These are phyloP conservation scores for Botrytis cinerea DNA, from an alignment of 2,329 filamentous ascomycete species.

Conservation along the genomic window DNA sequence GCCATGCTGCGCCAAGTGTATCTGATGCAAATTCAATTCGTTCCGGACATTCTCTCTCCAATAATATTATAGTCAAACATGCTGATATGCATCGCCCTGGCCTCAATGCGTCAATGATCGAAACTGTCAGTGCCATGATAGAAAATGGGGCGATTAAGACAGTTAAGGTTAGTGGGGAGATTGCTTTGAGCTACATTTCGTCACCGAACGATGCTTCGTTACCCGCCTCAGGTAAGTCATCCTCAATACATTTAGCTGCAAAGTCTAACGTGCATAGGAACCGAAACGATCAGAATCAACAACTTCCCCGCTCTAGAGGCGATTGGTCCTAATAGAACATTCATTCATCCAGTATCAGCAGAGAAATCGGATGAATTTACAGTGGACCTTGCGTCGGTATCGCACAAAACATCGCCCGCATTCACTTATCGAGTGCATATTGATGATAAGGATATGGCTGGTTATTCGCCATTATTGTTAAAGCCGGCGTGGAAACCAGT, in stretches of 20 bases:
- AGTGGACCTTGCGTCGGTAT: constrained; percentile 71
- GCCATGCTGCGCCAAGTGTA: constrained; percentile 46
- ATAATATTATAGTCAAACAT: constrained; percentile 71
- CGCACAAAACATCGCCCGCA: constrained; percentile 68
- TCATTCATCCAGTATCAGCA: constrained; percentile 68
- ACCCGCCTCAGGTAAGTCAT: constrained; percentile 48
- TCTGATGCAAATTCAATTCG: constrained; percentile 92
- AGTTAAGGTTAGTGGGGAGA: constrained; percentile 79
- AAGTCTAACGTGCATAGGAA: constrained; percentile 25
- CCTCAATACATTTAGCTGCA: neutral
- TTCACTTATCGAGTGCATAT: constrained; percentile 92
- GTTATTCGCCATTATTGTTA: constrained; percentile 62
- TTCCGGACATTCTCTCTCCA: constrained; percentile 78
- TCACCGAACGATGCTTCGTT: constrained; percentile 43
- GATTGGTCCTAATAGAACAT: constrained; percentile 90
- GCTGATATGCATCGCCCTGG: constrained; percentile 79
- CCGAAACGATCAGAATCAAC: constrained; percentile 29
- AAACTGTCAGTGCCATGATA: constrained; percentile 85
- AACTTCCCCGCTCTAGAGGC: constrained; percentile 70
- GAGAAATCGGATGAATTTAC: constrained; percentile 78
- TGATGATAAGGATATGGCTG: constrained; percentile 56
- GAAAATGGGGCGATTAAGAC: constrained; percentile 71
- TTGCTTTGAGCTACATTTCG: constrained; percentile 80
- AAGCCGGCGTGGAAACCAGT: constrained; percentile 76
- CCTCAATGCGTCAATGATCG: constrained; percentile 84